phyloP scores from a whole-genome alignment of 148 eudicot species.

The Amaranthus palmeri region DNA sequence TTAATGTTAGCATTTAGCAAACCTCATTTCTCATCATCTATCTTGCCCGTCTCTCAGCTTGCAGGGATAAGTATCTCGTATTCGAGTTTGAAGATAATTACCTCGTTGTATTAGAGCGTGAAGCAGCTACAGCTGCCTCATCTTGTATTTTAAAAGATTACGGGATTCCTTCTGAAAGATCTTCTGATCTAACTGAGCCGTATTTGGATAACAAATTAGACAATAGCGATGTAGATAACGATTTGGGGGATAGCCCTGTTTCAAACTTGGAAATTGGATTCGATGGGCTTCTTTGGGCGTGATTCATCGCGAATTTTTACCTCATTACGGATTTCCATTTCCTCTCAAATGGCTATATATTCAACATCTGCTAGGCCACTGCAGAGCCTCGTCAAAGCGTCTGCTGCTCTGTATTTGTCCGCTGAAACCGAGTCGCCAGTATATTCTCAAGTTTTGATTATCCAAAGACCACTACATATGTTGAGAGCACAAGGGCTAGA shows the following conservation, averaged over 20 bases:
- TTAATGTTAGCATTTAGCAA: not conserved
- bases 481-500: slow-evolving; percentile 21
- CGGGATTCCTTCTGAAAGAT: slow-evolving; percentile 89
- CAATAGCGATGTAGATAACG: slow-evolving; percentile 30
- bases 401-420: not conserved
- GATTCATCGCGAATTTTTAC: slow-evolving; percentile 3
- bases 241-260: slow-evolving; percentile 61
- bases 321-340: not conserved
- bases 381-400: slow-evolving; percentile 3
- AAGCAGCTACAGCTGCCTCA: slow-evolving; percentile 67
- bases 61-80: slow-evolving; percentile 73
- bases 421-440: not conserved
- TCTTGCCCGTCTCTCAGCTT: slow-evolving; percentile 45
- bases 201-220: slow-evolving; percentile 43
- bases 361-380: not conserved
- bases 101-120: slow-evolving; percentile 65
- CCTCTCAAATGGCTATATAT: not conserved
- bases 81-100: slow-evolving; percentile 94
- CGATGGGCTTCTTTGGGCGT: slow-evolving; percentile 81
- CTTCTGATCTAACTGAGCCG: slow-evolving; percentile 73
- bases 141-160: slow-evolving; percentile 72
- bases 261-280: slow-evolving; percentile 58
- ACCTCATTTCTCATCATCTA: not conserved
- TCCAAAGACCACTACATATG: slow-evolving; percentile 8
- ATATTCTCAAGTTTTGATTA: not conserved